phyloP scores from a whole-genome alignment of 2,329 filamentous ascomycete species.

The Aspergillus pseudoglaucus region DNA sequence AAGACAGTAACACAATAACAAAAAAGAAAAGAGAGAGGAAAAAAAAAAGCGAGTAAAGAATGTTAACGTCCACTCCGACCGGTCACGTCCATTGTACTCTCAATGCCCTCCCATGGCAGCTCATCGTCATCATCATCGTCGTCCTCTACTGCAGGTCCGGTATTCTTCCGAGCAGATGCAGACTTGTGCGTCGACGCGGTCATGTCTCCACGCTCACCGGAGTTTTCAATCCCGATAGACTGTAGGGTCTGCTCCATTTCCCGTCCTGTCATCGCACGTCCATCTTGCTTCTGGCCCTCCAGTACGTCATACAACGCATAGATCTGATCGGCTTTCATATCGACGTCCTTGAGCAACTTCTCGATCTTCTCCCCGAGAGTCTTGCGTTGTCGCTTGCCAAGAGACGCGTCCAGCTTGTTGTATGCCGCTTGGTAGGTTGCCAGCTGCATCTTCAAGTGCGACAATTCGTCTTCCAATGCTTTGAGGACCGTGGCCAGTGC shows the following conservation, averaged over 20 bases:
- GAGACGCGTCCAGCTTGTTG: slow-evolving; percentile 58
- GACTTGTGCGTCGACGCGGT: slow-evolving; percentile 23
- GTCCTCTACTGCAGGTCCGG: slow-evolving; percentile 9
- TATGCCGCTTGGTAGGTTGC: slow-evolving; percentile 56
- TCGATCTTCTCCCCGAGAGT: slow-evolving; percentile 56
- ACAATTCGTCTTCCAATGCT: slow-evolving; percentile 69
- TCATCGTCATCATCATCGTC: slow-evolving; percentile 33
- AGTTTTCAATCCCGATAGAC: slow-evolving; percentile 34
- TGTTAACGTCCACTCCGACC: slow-evolving; percentile 17
- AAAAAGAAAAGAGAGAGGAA: neutral
- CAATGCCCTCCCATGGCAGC: slow-evolving; percentile 39
- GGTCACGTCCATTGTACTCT: slow-evolving; percentile 36
- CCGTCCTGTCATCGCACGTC: slow-evolving; percentile 56
- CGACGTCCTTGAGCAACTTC: slow-evolving; percentile 55
- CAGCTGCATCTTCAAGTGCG: slow-evolving; percentile 67
- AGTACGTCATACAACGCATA: slow-evolving; percentile 79
- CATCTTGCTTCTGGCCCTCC: slow-evolving; percentile 66
- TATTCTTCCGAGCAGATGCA: slow-evolving; percentile 17
- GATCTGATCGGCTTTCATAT: slow-evolving; percentile 70
- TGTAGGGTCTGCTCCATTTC: slow-evolving; percentile 59
- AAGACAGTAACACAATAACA: neutral
- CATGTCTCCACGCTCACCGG: slow-evolving; percentile 14
- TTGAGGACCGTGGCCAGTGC: slow-evolving; percentile 81
- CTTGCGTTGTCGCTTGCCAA: slow-evolving; percentile 60
- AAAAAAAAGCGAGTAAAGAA: slow-evolving; percentile 2